Conservation (phyloP, 768 basidiomycete genomes). For the Mycena rosella region DNA sequence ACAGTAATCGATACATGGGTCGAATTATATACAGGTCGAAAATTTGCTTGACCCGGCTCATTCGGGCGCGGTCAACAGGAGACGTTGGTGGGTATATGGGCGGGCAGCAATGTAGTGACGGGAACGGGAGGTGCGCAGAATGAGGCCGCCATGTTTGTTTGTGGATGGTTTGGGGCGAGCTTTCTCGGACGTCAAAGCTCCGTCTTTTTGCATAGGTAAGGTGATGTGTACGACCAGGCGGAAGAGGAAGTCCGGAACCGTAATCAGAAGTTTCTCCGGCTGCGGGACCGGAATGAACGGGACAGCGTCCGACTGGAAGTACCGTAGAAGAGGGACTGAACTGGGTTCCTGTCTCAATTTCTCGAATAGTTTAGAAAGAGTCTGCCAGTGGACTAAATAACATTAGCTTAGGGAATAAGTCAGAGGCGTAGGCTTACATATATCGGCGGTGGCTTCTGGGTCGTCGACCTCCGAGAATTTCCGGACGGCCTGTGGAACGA, state of each 20-base stretch:
- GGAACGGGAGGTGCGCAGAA: background rate
- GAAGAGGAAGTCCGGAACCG: slow-evolving; percentile 4
- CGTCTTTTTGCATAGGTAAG: background rate
- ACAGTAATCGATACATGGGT: background rate
- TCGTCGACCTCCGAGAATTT: slow-evolving; percentile 21
- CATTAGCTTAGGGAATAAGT: background rate
- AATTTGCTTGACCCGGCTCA: background rate
- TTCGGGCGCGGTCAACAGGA: background rate
- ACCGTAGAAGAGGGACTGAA: background rate
- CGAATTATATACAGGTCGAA: background rate
- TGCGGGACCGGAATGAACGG: slow-evolving; percentile 1
- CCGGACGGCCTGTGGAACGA: slow-evolving; percentile 37
- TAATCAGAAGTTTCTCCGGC: slow-evolving; percentile 4
- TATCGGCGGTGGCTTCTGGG: background rate
- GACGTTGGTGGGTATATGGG: slow-evolving; percentile 2
- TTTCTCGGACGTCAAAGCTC: background rate
- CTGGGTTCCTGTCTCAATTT: slow-evolving; percentile 3
- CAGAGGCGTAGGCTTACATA: slow-evolving; percentile 1
- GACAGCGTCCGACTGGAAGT: background rate
- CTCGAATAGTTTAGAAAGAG: background rate
- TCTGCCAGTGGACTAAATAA: slow-evolving; percentile 5
- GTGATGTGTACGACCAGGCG: background rate
- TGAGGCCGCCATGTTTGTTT: background rate
- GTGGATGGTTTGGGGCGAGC: background rate
- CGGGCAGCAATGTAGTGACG: no score